Percentiles rank a stretch among this genome's conserved stretches.
Conservation (phyloP, 306 rosid species). For the Gillenia trifoliata region DNA sequence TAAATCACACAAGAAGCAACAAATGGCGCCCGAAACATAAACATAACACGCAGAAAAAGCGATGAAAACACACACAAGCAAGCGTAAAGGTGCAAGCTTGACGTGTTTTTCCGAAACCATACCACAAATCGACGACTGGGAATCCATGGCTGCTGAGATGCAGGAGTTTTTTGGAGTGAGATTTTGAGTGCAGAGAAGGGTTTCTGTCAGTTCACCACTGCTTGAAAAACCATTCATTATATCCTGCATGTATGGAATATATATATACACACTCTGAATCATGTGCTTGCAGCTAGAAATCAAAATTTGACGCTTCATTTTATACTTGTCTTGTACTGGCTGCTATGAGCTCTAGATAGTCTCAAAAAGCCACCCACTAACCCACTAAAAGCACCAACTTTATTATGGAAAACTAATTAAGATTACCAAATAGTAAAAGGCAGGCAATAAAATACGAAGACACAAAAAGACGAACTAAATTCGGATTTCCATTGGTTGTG, state of each 20-base stretch:
- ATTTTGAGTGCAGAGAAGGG: slow-evolving; percentile 34
- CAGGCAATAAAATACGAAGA: neutral
- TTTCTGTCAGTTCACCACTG: slow-evolving; percentile 38
- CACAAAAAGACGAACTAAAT: neutral
- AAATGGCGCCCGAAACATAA: neutral
- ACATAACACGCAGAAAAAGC: neutral
- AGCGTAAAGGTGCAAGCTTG: neutral
- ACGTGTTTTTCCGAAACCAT: slow-evolving; percentile 3
- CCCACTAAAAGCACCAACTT: neutral
- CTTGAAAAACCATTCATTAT: slow-evolving; percentile 36
- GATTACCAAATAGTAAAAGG: neutral
- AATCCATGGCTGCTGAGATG: slow-evolving; percentile 58
- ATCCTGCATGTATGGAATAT: slow-evolving; percentile 46
- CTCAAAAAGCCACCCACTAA: neutral
- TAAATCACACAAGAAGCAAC: neutral
- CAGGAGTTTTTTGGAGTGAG: slow-evolving; percentile 50
- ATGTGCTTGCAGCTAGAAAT: neutral
- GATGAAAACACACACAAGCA: neutral
- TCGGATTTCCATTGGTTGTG: neutral
- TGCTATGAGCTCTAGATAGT: neutral
- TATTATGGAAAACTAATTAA: neutral
- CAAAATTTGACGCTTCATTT: neutral
- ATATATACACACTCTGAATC: neutral
- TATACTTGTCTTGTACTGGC: neutral
- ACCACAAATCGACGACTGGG: slow-evolving; percentile 73